Conservation (phyloP, 2,329 filamentous ascomycete genomes). For the Pseudogymnoascus sp. region DNA sequence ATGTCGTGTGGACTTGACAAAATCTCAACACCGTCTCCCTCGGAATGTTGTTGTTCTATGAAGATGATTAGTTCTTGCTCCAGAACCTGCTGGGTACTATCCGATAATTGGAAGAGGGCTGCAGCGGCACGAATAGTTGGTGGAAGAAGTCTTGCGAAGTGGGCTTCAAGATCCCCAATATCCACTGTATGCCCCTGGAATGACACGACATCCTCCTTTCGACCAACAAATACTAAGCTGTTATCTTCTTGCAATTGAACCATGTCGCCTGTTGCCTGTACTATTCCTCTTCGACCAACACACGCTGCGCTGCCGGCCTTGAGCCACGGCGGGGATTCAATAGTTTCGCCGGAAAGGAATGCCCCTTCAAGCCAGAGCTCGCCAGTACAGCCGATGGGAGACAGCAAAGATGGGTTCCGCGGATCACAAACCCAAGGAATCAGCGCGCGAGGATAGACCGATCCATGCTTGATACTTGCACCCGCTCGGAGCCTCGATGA, state of each 20-base stretch:
- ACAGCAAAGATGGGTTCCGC: conserved; percentile 28
- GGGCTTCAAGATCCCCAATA: conserved; percentile 32
- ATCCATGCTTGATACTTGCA: conserved; percentile 19
- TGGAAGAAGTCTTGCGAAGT: conserved; percentile 30
- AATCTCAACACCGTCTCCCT: conserved; percentile 24
- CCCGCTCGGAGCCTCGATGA: conserved; percentile 18
- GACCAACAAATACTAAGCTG: conserved; percentile 22
- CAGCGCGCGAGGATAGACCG: conserved; percentile 29
- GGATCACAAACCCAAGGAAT: conserved; percentile 27
- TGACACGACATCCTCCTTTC: conserved; percentile 22
- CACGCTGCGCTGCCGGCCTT: conserved; percentile 26
- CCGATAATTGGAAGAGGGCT: conserved; percentile 20
- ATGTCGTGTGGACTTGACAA: conserved; percentile 18
- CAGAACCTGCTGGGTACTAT: neutral
- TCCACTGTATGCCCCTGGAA: conserved; percentile 33
- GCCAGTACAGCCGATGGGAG: conserved; percentile 32
- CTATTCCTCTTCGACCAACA: conserved; percentile 25
- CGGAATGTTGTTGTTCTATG: conserved; percentile 25
- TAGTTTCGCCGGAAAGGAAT: conserved; percentile 22
- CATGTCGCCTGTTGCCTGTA: conserved; percentile 25
- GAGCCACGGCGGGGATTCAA: conserved; percentile 28
- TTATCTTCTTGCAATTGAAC: conserved; percentile 23
- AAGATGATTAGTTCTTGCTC: conserved; percentile 25
- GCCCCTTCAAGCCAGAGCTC: conserved; percentile 35
- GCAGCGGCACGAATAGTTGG: conserved; percentile 21